Conservation (phyloP, 805 yeast species). For the Cyberlindnera suaveolens region DNA sequence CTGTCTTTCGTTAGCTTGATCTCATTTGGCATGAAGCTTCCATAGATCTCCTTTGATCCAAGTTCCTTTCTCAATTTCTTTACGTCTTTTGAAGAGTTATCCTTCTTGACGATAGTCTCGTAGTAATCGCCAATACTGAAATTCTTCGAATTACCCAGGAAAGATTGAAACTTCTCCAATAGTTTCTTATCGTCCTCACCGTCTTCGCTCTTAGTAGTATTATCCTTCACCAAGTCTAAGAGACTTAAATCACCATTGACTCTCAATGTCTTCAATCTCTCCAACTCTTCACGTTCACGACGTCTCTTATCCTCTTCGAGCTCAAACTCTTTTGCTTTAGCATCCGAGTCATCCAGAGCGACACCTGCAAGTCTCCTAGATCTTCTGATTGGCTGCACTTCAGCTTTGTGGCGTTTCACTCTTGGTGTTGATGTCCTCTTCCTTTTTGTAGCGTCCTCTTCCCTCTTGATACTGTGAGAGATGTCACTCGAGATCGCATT, state of each 20-base stretch:
- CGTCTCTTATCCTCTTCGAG: constrained; percentile 22
- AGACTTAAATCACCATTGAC: constrained; percentile 61
- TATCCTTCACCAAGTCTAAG: constrained; percentile 46
- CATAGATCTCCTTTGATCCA: constrained; percentile 43
- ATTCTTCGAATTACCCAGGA: constrained; percentile 21
- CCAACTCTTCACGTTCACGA: constrained; percentile 36
- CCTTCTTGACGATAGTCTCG: constrained; percentile 40
- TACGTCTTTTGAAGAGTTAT: constrained; percentile 33
- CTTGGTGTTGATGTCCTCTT: constrained; percentile 15
- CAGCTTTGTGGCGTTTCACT: constrained; percentile 20
- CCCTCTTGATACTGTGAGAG: constrained; percentile 37
- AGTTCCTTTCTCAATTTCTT: constrained; percentile 48
- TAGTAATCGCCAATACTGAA: constrained; percentile 70
- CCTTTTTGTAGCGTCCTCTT: constrained; percentile 21
- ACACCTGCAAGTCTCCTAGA: constrained; percentile 78
- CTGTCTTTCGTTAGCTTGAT: constrained; percentile 64
- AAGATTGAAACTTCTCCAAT: constrained; percentile 25
- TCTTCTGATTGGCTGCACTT: constrained; percentile 54
- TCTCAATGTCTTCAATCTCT: constrained; percentile 47
- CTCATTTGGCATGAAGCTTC: constrained; percentile 58
- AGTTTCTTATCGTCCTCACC: constrained; percentile 28
- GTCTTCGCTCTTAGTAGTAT: constrained; percentile 30
- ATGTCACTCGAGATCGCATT: constrained; percentile 51
- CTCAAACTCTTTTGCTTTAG: constrained; percentile 19
- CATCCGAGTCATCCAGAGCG: constrained; percentile 44